Percentiles rank a stretch among this genome's conserved stretches.
These are phyloP conservation scores for Sporothrix pallida DNA, from an alignment of 2,329 filamentous ascomycete species.

Conservation along the genomic window DNA sequence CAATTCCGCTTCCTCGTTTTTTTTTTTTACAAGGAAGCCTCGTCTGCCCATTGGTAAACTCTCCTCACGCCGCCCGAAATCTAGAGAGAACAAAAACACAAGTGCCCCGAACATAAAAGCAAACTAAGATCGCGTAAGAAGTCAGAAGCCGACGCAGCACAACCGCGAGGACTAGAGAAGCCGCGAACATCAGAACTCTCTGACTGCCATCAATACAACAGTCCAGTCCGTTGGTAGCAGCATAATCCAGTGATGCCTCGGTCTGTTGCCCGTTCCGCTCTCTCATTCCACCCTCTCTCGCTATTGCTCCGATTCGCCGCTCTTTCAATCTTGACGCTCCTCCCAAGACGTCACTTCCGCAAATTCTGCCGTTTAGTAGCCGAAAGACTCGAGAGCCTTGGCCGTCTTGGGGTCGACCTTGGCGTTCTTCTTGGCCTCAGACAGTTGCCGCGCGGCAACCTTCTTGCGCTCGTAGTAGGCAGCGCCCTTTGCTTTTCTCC, in stretches of 20 bases:
- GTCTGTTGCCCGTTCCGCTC: background rate
- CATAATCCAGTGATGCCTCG: background rate
- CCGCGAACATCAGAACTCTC: background rate
- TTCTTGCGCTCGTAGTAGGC: slow-evolving; percentile 99
- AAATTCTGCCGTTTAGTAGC: slow-evolving; percentile 70
- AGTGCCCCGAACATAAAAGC: slow-evolving; percentile 29
- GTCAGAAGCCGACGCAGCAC: background rate
- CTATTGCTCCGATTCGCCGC: slow-evolving; percentile 22
- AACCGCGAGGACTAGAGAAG: background rate
- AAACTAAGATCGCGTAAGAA: slow-evolving; percentile 14
- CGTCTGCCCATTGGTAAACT: slow-evolving; percentile 31
- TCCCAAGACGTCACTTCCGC: background rate
- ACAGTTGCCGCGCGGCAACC: slow-evolving; percentile 86
- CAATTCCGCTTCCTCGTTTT: slow-evolving; percentile 24
- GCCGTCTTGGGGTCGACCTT: slow-evolving; percentile 84
- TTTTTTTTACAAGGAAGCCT: slow-evolving; percentile 34
- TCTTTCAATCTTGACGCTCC: background rate
- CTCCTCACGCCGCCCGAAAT: slow-evolving; percentile 28
- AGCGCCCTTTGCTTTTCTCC: slow-evolving; percentile 98
- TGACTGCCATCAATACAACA: slow-evolving; percentile 23
- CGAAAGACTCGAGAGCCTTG: slow-evolving; percentile 85
- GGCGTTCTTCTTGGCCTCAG: slow-evolving; percentile 91
- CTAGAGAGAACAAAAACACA: slow-evolving; percentile 36
- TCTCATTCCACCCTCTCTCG: slow-evolving; percentile 23
- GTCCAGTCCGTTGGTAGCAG: background rate